Percentiles rank a stretch among this genome's conserved stretches.
phyloP scores from a whole-genome alignment of 2,329 filamentous ascomycete genomes.

The Penicillium sp. region DNA sequence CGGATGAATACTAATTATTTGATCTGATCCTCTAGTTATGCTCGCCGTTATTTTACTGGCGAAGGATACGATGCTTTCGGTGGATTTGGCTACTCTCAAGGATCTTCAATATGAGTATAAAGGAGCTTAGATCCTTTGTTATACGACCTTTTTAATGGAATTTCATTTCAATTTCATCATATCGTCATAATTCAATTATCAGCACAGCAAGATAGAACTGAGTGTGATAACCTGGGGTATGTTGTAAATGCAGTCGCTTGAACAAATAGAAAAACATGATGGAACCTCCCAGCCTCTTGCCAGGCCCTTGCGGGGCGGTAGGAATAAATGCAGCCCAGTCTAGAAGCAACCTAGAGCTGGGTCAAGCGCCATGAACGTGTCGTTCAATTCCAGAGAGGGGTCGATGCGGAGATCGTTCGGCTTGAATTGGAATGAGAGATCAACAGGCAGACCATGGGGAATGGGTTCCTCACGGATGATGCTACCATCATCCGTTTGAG shows the following conservation, averaged over 20 bases:
- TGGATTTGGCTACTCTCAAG: slow-evolving; percentile 44
- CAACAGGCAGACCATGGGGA: too few species aligned
- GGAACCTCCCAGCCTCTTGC: neutral
- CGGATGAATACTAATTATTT: slow-evolving; percentile 21
- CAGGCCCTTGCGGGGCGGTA: neutral
- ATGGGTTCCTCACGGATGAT: neutral
- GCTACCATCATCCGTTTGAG: neutral
- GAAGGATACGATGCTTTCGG: slow-evolving; percentile 41
- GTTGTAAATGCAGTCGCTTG: neutral
- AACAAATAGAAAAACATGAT: neutral
- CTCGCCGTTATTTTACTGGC: slow-evolving; percentile 36
- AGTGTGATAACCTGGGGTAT: neutral
- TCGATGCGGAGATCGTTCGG: slow-evolving; percentile 47
- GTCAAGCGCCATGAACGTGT: slow-evolving; percentile 17
- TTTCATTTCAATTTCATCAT: slow-evolving; percentile 2
- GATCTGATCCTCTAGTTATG: slow-evolving; percentile 31
- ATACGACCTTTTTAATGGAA: neutral
- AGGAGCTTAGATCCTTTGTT: slow-evolving; percentile 46
- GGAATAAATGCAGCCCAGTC: neutral
- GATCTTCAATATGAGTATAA: slow-evolving; percentile 48
- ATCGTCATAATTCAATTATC: neutral
- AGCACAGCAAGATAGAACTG: neutral
- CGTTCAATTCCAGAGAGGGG: slow-evolving; percentile 40
- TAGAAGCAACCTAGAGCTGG: neutral
- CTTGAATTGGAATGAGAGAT: neutral